Conservation (phyloP, 2,329 filamentous ascomycete species). For the Hyphodiscus sp. region DNA sequence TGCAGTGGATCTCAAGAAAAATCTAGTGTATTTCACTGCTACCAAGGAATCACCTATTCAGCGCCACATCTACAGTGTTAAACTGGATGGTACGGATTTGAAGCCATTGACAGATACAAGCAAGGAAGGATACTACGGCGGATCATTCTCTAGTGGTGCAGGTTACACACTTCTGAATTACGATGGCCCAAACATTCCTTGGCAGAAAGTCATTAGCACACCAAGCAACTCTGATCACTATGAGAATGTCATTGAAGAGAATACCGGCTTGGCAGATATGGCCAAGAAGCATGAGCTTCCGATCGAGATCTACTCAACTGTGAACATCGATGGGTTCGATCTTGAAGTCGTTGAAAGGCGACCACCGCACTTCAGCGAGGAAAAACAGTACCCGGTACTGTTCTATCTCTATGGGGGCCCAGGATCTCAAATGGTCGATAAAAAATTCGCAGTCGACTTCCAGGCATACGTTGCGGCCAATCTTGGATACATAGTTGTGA, state of each 20-base stretch:
- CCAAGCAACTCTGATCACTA: constrained; percentile 60
- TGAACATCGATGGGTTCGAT: constrained; percentile 75
- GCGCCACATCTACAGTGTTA: constrained; percentile 86
- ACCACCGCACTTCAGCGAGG: constrained; percentile 78
- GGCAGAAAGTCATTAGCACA: constrained; percentile 84
- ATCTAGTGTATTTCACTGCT: constrained; percentile 83
- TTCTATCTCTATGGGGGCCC: constrained; percentile 95
- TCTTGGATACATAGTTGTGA: constrained; percentile 90
- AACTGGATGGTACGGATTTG: constrained; percentile 70
- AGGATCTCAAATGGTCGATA: constrained; percentile 81
- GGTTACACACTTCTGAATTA: constrained; percentile 83
- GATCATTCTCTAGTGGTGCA: constrained; percentile 76
- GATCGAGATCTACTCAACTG: constrained; percentile 71
- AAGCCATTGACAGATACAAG: constrained; percentile 67
- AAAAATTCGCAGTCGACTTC: constrained; percentile 78
- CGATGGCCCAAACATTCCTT: constrained; percentile 77
- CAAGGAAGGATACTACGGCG: constrained; percentile 69
- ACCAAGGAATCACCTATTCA: constrained; percentile 85
- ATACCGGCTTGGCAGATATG: constrained; percentile 60
- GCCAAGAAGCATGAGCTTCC: constrained; percentile 76
- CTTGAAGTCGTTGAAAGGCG: constrained; percentile 75
- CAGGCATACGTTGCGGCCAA: constrained; percentile 80
- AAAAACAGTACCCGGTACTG: constrained; percentile 84
- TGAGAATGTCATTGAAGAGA: constrained; percentile 71
- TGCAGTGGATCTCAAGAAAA: constrained; percentile 75